Conservation (phyloP, 192 early-diverging fungal genomes). For the Entomortierella parvispora region DNA sequence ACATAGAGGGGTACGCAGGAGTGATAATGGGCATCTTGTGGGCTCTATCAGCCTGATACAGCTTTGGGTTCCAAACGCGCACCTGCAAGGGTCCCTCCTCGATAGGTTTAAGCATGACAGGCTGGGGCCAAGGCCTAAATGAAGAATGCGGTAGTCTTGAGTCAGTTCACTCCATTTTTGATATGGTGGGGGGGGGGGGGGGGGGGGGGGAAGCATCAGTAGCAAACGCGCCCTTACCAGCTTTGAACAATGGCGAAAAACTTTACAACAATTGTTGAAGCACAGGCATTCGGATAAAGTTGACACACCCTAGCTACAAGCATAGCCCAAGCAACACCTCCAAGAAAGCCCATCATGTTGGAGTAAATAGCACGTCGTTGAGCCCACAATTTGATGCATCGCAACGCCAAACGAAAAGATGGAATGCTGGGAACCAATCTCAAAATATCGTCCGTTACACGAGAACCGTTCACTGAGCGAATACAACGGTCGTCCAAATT, state of each 20-base stretch:
- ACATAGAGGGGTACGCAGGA: constrained; percentile 98
- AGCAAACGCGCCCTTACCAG: too few species aligned
- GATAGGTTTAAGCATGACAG: constrained; percentile 87
- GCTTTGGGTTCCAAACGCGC: constrained; percentile 94
- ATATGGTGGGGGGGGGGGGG: too few species aligned
- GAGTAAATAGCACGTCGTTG: constrained; percentile 93
- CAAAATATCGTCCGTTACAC: constrained; percentile 97
- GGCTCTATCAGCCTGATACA: constrained; percentile 79
- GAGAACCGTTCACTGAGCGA: constrained; percentile 95
- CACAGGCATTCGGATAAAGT: constrained; percentile 94
- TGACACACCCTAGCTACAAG: constrained; percentile 95
- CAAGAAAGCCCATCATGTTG: constrained; percentile 98
- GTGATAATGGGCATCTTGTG: constrained; percentile 99
- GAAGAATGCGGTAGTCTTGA: too few species aligned
- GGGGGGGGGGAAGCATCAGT: too few species aligned
- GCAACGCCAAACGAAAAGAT: constrained; percentile 88
- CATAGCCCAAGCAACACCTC: constrained; percentile 99
- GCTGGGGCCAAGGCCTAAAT: constrained; percentile 86
- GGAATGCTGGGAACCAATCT: constrained; percentile 92
- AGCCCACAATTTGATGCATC: constrained; percentile 98
- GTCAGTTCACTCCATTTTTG: too few species aligned
- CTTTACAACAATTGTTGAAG: constrained; percentile 83
- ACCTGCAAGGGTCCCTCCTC: constrained; percentile 89
- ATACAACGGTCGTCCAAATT: constrained; percentile 89
- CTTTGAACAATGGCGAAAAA: constrained; percentile 90